phyloP scores from a whole-genome alignment of 163 green algal species.

The Volvox carteri region DNA sequence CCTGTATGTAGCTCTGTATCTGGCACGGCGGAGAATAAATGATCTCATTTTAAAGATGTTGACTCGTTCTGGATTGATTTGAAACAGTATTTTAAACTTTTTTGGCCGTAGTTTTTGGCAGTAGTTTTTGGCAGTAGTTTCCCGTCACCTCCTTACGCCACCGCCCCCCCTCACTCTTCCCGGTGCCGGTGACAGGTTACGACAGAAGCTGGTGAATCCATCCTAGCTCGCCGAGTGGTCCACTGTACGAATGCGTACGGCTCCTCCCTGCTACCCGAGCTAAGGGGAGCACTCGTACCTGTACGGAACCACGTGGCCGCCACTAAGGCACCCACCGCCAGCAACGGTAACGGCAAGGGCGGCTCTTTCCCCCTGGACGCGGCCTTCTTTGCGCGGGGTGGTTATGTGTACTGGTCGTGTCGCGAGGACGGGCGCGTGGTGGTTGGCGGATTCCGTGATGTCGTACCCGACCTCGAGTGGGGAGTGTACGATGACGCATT shows the following conservation, averaged over 20 bases:
- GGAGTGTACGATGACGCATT: conserved; percentile 43
- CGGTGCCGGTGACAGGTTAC: too few species aligned
- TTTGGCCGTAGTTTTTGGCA: too few species aligned
- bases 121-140: too few species aligned
- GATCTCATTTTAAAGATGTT: too few species aligned
- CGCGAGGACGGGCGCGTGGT: conserved; percentile 56
- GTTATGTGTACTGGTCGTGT: conserved; percentile 52
- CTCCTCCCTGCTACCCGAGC: conserved; percentile 44
- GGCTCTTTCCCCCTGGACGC: conserved; percentile 38
- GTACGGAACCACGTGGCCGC: conserved; percentile 54
- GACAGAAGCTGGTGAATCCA: background rate
- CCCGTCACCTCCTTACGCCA: too few species aligned
- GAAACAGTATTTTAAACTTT: too few species aligned
- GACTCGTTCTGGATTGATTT: too few species aligned
- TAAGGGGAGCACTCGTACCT: conserved; percentile 24
- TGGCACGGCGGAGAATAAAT: too few species aligned
- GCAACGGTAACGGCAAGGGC: background rate
- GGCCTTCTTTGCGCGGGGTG: conserved; percentile 49
- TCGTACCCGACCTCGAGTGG: conserved; percentile 54
- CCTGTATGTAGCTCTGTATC: background rate
- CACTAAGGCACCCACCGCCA: background rate
- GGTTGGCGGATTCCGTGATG: conserved; percentile 60
- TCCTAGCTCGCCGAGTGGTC: conserved; percentile 47
- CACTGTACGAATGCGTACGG: conserved; percentile 53
- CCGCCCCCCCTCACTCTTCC: too few species aligned